Percentiles rank a stretch among this genome's conserved stretches.
Evolutionary conservation across 441 rosid genomes (phyloP).

Genomic region (Aleurites moluccanus): DNA sequence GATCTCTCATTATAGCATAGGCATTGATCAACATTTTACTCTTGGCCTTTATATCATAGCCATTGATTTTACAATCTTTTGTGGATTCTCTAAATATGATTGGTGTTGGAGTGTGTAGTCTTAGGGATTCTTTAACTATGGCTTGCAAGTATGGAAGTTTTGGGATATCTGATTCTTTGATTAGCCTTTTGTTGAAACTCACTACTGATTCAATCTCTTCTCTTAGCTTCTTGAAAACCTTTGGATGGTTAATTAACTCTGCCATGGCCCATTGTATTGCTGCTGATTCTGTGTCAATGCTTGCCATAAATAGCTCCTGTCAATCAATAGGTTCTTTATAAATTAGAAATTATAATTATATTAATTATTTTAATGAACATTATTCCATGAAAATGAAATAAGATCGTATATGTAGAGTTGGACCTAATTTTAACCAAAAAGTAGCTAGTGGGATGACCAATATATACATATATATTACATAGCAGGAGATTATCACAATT

Average conservation of each 20-base stretch:
- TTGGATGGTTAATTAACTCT: slow-evolving; percentile 43
- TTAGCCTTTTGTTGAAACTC: slow-evolving; percentile 21
- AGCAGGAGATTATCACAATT: too few relatives aligned
- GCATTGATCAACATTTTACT: slow-evolving; percentile 43
- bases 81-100: slow-evolving; percentile 45
- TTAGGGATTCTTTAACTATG: slow-evolving; percentile 42
- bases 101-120: slow-evolving; percentile 51
- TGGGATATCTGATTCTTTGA: slow-evolving; percentile 40
- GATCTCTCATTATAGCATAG: slow-evolving; percentile 46
- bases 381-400: too few relatives aligned
- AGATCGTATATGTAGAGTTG: too few relatives aligned
- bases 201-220: slow-evolving; percentile 36
- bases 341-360: too few relatives aligned
- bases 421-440: too few relatives aligned
- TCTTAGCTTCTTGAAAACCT: slow-evolving; percentile 28
- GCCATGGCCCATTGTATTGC: slow-evolving; percentile 41
- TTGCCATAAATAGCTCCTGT: slow-evolving; percentile 40
- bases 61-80: slow-evolving; percentile 39
- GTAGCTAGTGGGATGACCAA: too few relatives aligned
- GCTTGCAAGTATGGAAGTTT: slow-evolving; percentile 44
- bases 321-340: too few relatives aligned
- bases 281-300: slow-evolving; percentile 37
- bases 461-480: too few relatives aligned
- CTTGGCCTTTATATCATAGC: slow-evolving; percentile 38
- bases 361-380: too few relatives aligned